Evolutionary conservation across 2,329 filamentous ascomycete genomes (phyloP), one percentile per base, ranked within the genome.

Genomic region (Trichoderma sp.): DNA sequence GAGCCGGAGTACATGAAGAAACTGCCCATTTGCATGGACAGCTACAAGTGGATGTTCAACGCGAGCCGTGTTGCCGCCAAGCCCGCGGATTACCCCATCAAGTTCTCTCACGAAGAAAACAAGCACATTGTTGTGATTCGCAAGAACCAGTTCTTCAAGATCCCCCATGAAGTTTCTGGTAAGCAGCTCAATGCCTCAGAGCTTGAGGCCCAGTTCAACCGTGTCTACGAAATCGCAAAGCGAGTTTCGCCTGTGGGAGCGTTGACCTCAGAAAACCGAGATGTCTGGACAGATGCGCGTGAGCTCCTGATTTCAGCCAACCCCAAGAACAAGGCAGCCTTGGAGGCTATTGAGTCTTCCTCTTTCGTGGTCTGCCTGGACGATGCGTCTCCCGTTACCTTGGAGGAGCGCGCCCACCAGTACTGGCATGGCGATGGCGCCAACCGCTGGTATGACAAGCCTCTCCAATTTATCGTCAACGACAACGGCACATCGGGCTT

Each of bases 1-100:
- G 97, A 99, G 88, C 97, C 97, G 29, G 97, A 99, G 86, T 98
- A 98, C 87, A 98, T 99, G 95, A 97, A 97, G 88, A 95, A 95
- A 86, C 90, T 97, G 76, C 97, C 97, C 76, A 96, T 98, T 82
- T 97, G 95, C 85, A 99, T 99, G 97, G 95, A 95, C 88, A 97
- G 94, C 83, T 98, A 98, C 88, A 89, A 98, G 87, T 98, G 93
- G 91, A 99, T 99, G 97, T 99, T 99, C 90, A 98, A 99, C 86
- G 92, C 91, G 85, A 94, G 91, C 85, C 93, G 97, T 80, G 92
- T 98, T 56, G 93, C 96, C 35, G 93, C 93, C 72, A 93, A 93
- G 81, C 93, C 94, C 14, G 90, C 92, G 41, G 97, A 99, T 83
- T 91, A 94, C 82, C 93, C 94, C 11, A 88, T 93, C 83, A 98